phyloP scores from a whole-genome alignment of 1,284 basidiomycete species.

The Hymenochaete sp. region DNA sequence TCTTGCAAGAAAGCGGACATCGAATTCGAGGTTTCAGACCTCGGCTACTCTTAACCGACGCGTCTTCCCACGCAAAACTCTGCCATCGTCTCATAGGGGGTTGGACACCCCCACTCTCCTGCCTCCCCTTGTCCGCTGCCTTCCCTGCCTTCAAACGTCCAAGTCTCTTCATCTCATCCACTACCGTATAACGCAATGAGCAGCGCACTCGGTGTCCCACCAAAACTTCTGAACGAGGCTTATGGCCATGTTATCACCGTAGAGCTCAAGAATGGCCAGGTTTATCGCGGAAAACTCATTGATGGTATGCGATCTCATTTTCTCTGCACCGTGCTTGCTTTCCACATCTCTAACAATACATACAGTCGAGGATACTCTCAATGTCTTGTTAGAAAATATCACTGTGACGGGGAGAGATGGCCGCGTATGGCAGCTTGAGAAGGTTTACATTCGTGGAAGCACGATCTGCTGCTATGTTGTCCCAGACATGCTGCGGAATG shows the following conservation, averaged over 20 bases:
- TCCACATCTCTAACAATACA: constrained; percentile 20
- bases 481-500: constrained; percentile 98
- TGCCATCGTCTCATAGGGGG: too few relatives aligned
- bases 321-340: constrained; percentile 8
- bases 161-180: neutral
- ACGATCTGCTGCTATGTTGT: constrained; percentile 99
- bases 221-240: constrained; percentile 89
- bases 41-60: too few relatives aligned
- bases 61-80: too few relatives aligned
- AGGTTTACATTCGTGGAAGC: constrained; percentile 97
- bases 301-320: constrained; percentile 57
- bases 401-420: constrained; percentile 98
- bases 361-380: constrained; percentile 95
- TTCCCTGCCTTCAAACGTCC: too few relatives aligned
- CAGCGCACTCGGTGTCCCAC: constrained; percentile 75
- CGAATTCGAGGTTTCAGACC: too few relatives aligned
- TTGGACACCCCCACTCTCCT: too few relatives aligned
- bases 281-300: constrained; percentile 95
- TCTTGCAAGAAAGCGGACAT: too few relatives aligned
- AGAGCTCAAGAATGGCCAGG: constrained; percentile 94
- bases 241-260: constrained; percentile 96
- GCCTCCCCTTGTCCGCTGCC: too few relatives aligned
- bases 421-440: constrained; percentile 97
- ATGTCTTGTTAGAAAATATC: constrained; percentile 94
- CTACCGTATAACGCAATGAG: constrained; percentile 28